These are phyloP conservation scores for Ambrosiella beaveri DNA, from an alignment of 2,329 filamentous ascomycete genomes.

Conservation along the genomic window DNA sequence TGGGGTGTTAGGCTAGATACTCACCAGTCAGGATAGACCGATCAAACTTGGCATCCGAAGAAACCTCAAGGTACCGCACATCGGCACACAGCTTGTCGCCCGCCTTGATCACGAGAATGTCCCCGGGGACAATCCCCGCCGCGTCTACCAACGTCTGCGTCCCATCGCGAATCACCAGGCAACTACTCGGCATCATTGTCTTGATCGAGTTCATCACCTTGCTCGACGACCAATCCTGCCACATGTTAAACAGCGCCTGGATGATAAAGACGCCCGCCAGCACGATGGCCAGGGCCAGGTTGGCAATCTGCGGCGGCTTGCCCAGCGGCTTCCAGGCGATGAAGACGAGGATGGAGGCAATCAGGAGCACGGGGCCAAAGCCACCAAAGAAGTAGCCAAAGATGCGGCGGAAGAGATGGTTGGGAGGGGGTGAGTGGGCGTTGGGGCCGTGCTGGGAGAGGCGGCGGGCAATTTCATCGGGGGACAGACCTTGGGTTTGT, in stretches of 20 bases:
- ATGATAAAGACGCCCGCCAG: slow-evolving; percentile 51
- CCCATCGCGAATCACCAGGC: slow-evolving; percentile 58
- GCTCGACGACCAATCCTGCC: slow-evolving; percentile 60
- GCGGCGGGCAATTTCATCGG: slow-evolving; percentile 36
- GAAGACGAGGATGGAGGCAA: slow-evolving; percentile 55
- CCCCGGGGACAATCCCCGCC: slow-evolving; percentile 87
- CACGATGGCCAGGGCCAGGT: slow-evolving; percentile 57
- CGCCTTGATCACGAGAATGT: slow-evolving; percentile 73
- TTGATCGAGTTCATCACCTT: slow-evolving; percentile 66
- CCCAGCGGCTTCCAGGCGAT: slow-evolving; percentile 62
- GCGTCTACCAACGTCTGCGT: slow-evolving; percentile 70
- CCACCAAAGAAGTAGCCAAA: slow-evolving; percentile 54
- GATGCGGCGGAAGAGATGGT: slow-evolving; percentile 36
- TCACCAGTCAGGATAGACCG: slow-evolving; percentile 95
- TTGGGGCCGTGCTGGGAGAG: slow-evolving; percentile 48
- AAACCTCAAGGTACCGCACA: slow-evolving; percentile 57
- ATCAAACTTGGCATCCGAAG: slow-evolving; percentile 74
- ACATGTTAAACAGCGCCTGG: slow-evolving; percentile 52
- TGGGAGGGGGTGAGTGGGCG: slow-evolving; percentile 46
- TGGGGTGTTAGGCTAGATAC: slow-evolving; percentile 34
- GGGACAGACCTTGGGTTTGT: slow-evolving; percentile 38
- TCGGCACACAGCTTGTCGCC: slow-evolving; percentile 91
- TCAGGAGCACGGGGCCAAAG: slow-evolving; percentile 53
- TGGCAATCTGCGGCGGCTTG: slow-evolving; percentile 49
- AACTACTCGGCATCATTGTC: slow-evolving; percentile 61